Conservation (phyloP, 495 filamentous ascomycete species). For the Talaromyces liani region DNA sequence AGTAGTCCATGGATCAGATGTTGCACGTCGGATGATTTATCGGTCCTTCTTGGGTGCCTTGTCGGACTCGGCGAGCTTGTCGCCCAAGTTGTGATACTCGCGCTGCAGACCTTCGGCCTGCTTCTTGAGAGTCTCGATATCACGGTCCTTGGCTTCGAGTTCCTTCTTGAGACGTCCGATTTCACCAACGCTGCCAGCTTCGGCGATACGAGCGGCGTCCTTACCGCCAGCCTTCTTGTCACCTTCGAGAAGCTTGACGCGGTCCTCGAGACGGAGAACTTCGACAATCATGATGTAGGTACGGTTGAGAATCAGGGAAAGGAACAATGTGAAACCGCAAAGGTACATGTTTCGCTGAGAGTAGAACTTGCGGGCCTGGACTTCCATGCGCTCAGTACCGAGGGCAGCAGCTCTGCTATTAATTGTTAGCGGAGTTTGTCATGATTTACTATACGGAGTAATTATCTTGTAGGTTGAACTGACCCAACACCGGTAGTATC, state of each 20-base stretch:
- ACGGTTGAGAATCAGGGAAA: conserved; percentile 97
- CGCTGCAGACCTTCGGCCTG: conserved; percentile 66
- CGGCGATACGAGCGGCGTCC: conserved; percentile 51
- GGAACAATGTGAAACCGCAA: conserved; percentile 97
- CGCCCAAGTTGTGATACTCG: conserved; percentile 76
- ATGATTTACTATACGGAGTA: neutral
- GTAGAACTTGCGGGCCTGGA: conserved; percentile 99
- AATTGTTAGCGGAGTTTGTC: conserved; percentile 17
- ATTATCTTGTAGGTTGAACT: conserved; percentile 13
- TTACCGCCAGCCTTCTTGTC: conserved; percentile 68
- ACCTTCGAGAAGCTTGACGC: conserved; percentile 77
- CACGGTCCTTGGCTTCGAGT: conserved; percentile 58
- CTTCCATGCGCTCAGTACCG: conserved; percentile 90
- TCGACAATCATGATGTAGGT: conserved; percentile 98
- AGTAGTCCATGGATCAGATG: neutral
- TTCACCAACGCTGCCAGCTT: conserved; percentile 67
- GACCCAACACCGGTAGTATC: conserved; percentile 39
- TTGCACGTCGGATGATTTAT: conserved; percentile 26
- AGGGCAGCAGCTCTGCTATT: conserved; percentile 56
- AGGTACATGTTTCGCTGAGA: conserved; percentile 99
- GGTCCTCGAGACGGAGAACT: conserved; percentile 85
- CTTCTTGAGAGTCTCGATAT: conserved; percentile 78
- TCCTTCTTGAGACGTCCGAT: conserved; percentile 62
- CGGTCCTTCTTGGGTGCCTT: conserved; percentile 59
- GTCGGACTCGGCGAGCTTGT: conserved; percentile 60